A percentile compares a stretch with the other conserved stretches of the same genome.
These are phyloP conservation scores for Cokeromyces recurvatus DNA, from an alignment of 371 early-diverging fungal genomes.

Conservation along the genomic window DNA sequence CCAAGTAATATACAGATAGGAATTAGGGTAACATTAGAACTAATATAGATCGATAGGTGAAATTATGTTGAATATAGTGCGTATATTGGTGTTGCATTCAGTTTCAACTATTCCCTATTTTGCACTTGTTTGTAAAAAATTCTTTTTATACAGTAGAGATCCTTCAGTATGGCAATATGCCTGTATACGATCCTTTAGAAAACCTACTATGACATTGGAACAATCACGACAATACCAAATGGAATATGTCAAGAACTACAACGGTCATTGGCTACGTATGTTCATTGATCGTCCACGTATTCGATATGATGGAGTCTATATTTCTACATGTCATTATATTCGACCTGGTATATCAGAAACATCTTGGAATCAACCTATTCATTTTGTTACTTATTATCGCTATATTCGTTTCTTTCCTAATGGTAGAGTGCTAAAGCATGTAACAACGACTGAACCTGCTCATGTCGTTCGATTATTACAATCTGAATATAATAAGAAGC, in stretches of 20 bases:
- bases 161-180: conserved; percentile 55
- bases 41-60: conserved; percentile 17
- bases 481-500: conserved; percentile 26
- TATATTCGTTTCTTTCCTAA: conserved; percentile 64
- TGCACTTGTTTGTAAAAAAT: conserved; percentile 52
- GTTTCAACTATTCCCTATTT: conserved; percentile 41
- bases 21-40: neutral
- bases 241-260: conserved; percentile 22
- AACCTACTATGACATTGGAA: conserved; percentile 26
- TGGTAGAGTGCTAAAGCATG: conserved; percentile 41
- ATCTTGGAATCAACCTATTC: conserved; percentile 54
- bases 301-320: conserved; percentile 66
- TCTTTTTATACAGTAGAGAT: conserved; percentile 45
- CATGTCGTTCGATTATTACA: conserved; percentile 32
- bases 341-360: conserved; percentile 49
- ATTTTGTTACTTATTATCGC: conserved; percentile 68
- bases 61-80: conserved; percentile 33
- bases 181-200: conserved; percentile 40
- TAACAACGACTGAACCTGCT: conserved; percentile 55
- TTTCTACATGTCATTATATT: conserved; percentile 62
- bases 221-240: conserved; percentile 16
- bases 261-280: conserved; percentile 46
- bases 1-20: conserved; percentile 19
- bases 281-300: conserved; percentile 63
- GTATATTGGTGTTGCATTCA: conserved; percentile 35